Evolutionary conservation across 164 flowering plant species (phyloP), one percentile per base, ranked within the genome.

Genomic region (Umbilicus rupestris): DNA sequence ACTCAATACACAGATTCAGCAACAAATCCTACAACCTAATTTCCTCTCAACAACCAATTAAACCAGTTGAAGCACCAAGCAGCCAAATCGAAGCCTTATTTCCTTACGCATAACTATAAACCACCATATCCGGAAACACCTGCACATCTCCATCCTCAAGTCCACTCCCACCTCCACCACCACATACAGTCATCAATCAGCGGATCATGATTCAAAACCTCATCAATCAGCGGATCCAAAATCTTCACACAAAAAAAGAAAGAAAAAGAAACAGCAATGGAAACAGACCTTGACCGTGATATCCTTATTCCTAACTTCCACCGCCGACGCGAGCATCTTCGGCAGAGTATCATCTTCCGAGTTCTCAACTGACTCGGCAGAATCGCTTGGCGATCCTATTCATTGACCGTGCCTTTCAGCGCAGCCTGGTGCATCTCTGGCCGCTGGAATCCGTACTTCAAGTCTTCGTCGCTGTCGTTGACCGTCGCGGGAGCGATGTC

Each of bases 121-220:
- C 81, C 73, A 89, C 69, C 99, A 89, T 91, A 1, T 91, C 94
- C 1, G 97, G 97, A 64, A 91, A 94, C 67, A 91, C 73, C 68
- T 89, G 59, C 39, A 94, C 82, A 75, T 91, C 99, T 20, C 97
- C 96, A 64, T 89, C 79, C 16, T 81, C 72, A 42, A 73, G 74
- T 44, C 77, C 85, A 1, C 79, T 55, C 12, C 80, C 91, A 11
- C 79, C 83, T 6, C 78, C 65, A 62, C 83, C 95, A 65, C 82
- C 95, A 50, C 84, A 86, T 20, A 91, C 45, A 4, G 98, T 89
- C 72, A 94, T 62, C 42, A n/a, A n/a, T n/a, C n/a, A n/a, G n/a
- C n/a, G n/a, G n/a, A n/a, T n/a, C n/a, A n/a, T n/a, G n/a, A n/a
- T n/a, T n/a, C n/a, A n/a, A 49, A 14, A 31, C 68, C n/a, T 20